These are phyloP conservation scores for Acanthamoeba healyi DNA, from an alignment of 208 protist genomes.

Conservation along the genomic window DNA sequence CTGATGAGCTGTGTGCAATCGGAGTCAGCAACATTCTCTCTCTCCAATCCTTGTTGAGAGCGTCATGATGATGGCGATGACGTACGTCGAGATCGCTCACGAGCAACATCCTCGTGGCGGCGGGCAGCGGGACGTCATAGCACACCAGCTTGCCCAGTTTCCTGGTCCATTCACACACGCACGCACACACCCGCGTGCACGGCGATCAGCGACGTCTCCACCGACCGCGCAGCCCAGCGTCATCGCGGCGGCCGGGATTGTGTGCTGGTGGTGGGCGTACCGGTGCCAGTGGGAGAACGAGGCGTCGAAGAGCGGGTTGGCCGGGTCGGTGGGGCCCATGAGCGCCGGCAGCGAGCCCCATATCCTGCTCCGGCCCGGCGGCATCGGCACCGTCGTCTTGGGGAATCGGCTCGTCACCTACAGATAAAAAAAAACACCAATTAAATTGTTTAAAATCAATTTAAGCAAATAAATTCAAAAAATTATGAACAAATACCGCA, in stretches of 20 bases:
- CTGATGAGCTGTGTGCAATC: not conserved
- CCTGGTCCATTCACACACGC: not conserved
- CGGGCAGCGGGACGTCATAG: conserved; percentile 28
- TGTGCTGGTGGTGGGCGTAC: not conserved
- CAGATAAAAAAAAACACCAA: not conserved
- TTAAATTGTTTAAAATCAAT: too few species aligned
- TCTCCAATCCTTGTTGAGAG: not conserved
- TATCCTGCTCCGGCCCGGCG: not conserved
- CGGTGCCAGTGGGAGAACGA: conserved; percentile 17
- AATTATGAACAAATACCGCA: too few species aligned
- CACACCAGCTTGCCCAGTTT: conserved; percentile 40
- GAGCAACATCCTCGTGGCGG: conserved; percentile 11
- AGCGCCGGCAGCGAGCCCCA: conserved; percentile 8
- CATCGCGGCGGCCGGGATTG: too few species aligned
- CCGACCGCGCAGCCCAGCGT: too few species aligned
- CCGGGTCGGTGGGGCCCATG: not conserved
- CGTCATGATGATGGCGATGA: not conserved
- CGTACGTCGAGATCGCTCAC: conserved; percentile 45
- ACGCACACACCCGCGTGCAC: not conserved
- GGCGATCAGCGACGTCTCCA: too few species aligned
- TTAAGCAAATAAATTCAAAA: not conserved
- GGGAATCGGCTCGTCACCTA: conserved; percentile 24
- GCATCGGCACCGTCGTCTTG: conserved; percentile 3
- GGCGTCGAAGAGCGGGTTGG: conserved; percentile 50
- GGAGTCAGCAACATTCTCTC: not conserved